Evolutionary conservation across 2,329 filamentous ascomycete genomes (phyloP), one percentile per base, ranked within the genome.

Genomic region (Epichloe gansuensis): DNA sequence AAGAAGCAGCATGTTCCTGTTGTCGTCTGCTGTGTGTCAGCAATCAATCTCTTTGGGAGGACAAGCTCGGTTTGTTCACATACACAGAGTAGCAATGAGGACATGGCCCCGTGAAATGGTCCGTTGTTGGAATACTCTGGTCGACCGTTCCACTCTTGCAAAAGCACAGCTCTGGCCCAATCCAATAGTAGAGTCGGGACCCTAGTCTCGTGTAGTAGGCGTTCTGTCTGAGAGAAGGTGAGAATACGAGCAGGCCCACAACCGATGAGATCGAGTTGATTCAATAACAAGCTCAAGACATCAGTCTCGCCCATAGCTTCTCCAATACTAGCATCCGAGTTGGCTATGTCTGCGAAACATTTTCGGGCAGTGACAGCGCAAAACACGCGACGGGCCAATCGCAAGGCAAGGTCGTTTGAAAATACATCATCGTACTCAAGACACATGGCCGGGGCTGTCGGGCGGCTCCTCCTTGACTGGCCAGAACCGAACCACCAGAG

Each of bases 81-180:
- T 74, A 85, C 88, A 84, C 65, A 95, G 77, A 25, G 82, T 77
- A 34, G 80, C 74, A 46, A 95, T 78, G 34, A 94, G 76, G 83
- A 81, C 42, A 96, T 70, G 7, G 89, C 88, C 50, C 88, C 86
- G 13, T 88, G 87, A 56, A 90, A 84, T 13, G 85, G 75, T 34
- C 84, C 81, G 60, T 86, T 83, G 52, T 79, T 82, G 2, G 81
- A 73, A 50, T 95, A 77, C 44, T 83, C 78, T 1, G 86, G 78
- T 52, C 80, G 80, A 0, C 88, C 87, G 62, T 91, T 79, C 91
- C 91, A 96, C 56, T 88, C 82, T 52, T 83, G 81, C 45, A 94
- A 69, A 61, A 95, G 78, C 1, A 93, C 76, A 0, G 84, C 82
- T 54, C 86, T 76, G 21, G 85, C 78, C 85, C 85, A 90, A 60